These are phyloP conservation scores for Colletotrichum sp. DNA, from an alignment of 2,329 filamentous ascomycete genomes.

Conservation along the genomic window DNA sequence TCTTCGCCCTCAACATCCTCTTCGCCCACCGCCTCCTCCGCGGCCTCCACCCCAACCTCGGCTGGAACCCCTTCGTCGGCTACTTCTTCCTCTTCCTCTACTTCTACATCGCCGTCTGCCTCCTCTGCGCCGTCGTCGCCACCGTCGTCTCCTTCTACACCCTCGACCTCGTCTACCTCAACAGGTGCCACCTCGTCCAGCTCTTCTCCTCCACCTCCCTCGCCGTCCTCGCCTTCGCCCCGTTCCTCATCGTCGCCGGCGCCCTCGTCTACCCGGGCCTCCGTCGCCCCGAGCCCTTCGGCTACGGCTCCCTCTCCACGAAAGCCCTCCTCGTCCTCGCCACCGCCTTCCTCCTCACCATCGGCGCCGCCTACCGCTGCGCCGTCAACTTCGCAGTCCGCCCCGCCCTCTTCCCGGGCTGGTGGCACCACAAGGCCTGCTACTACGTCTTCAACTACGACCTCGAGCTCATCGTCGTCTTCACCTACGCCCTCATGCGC, in stretches of 20 bases:
- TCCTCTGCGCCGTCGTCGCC: constrained; percentile 70
- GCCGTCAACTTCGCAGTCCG: constrained; percentile 61
- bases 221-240: constrained; percentile 63
- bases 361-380: constrained; percentile 74
- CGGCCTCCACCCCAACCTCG: constrained; percentile 72
- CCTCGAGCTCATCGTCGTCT: constrained; percentile 74
- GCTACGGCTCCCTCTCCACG: constrained; percentile 67
- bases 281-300: constrained; percentile 54
- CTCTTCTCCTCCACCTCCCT: constrained; percentile 71
- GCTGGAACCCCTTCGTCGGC: constrained; percentile 66
- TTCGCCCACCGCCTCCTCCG: constrained; percentile 78
- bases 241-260: constrained; percentile 59
- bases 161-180: constrained; percentile 51
- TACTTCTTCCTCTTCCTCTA: constrained; percentile 63
- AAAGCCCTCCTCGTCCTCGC: constrained; percentile 71
- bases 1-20: constrained; percentile 80
- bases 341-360: constrained; percentile 62
- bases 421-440: constrained; percentile 72
- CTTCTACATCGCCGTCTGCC: constrained; percentile 58
- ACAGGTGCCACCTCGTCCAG: constrained; percentile 66
- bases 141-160: constrained; percentile 73
- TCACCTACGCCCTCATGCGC: constrained; percentile 67
- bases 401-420: constrained; percentile 57
- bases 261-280: constrained; percentile 42
- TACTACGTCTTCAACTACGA: constrained; percentile 84